Conservation (phyloP, 202 grass and related monocot species). For the Carex sylvatica region DNA sequence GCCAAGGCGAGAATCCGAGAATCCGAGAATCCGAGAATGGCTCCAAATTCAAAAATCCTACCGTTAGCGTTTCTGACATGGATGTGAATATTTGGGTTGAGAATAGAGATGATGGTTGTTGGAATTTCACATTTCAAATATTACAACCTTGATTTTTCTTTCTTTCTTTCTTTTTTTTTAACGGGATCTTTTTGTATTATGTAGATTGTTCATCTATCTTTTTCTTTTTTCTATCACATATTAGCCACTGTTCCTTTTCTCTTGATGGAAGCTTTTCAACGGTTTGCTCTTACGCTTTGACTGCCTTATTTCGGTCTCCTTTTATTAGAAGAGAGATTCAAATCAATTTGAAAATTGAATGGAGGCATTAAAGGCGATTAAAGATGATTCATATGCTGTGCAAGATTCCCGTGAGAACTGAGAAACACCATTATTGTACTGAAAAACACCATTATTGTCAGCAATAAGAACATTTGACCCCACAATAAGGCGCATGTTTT, state of each 20-base stretch:
- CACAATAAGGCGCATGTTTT: conserved; percentile 1
- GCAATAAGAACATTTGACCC: conserved; percentile 16
- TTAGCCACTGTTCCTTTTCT: conserved; percentile 16
- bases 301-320: not conserved
- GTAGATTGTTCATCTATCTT: conserved; percentile 21
- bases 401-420: conserved; percentile 17
- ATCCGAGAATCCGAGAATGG: not conserved
- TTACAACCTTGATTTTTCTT: conserved; percentile 13
- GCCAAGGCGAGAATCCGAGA: not conserved
- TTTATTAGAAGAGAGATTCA: conserved; percentile 5
- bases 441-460: conserved; percentile 6
- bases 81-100: conserved; percentile 26
- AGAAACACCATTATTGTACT: conserved; percentile 18
- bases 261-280: conserved; percentile 18
- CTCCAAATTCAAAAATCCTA: conserved; percentile 3
- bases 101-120: not conserved
- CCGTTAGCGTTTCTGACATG: not conserved
- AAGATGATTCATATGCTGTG: not conserved
- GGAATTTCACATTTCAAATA: conserved; percentile 2
- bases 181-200: not conserved
- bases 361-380: not conserved
- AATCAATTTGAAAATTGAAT: conserved; percentile 24
- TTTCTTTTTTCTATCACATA: conserved; percentile 19
- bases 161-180: not conserved
- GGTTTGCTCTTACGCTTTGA: conserved; percentile 5